These are phyloP conservation scores for Linnemannia zychae DNA, from an alignment of 192 early-diverging fungal species.

Conservation along the genomic window DNA sequence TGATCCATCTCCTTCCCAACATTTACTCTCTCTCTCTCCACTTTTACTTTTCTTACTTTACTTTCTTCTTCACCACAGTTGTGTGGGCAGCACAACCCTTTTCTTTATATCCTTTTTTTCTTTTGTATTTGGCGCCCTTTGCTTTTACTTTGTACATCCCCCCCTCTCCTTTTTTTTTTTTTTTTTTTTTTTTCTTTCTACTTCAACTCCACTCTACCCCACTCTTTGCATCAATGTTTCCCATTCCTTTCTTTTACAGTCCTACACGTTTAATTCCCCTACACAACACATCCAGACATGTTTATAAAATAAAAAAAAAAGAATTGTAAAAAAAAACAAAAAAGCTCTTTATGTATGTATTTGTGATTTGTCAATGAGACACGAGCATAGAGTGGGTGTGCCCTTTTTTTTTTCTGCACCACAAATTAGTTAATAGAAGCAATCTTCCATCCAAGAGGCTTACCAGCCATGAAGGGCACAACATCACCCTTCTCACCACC, in stretches of 20 bases:
- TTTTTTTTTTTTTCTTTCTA: constrained; percentile 11
- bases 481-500: constrained; percentile 68
- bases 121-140: background rate
- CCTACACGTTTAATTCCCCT: background rate
- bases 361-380: too few relatives aligned
- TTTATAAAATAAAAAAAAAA: too few relatives aligned
- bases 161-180: constrained; percentile 5
- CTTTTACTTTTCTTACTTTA: constrained; percentile 7
- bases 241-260: background rate
- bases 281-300: background rate
- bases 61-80: background rate
- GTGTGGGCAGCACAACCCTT: too few relatives aligned
- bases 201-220: background rate
- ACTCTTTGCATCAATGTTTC: background rate
- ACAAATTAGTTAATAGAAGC: constrained; percentile 28
- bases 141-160: constrained; percentile 9
- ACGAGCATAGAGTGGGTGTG: too few relatives aligned
- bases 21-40: constrained; percentile 9
- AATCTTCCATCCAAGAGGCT: constrained; percentile 75
- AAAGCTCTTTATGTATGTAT: too few relatives aligned
- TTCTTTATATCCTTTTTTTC: background rate
- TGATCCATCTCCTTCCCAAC: background rate
- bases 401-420: too few relatives aligned
- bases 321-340: too few relatives aligned
- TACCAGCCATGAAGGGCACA: constrained; percentile 90